phyloP scores from a whole-genome alignment of 805 yeast species.

The Metschnikowia cerradonensis region DNA sequence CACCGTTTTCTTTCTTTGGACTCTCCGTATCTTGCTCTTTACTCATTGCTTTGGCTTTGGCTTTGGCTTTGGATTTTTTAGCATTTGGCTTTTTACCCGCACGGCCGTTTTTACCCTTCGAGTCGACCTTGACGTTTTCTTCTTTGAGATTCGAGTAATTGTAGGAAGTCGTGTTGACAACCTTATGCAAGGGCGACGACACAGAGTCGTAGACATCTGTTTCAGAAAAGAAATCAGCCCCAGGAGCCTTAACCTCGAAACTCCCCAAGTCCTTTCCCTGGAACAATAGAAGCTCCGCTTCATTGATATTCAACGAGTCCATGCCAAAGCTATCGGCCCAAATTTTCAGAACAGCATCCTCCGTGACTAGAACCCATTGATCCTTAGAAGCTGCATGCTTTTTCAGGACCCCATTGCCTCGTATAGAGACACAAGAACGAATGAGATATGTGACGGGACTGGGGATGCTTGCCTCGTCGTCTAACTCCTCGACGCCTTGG shows the following conservation, averaged over 20 bases:
- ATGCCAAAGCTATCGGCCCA: slow-evolving; percentile 57
- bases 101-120: background rate
- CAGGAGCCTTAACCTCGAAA: slow-evolving; percentile 25
- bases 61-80: background rate
- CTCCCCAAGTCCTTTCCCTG: slow-evolving; percentile 34
- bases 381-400: slow-evolving; percentile 18
- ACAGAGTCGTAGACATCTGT: slow-evolving; percentile 11
- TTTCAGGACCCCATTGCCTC: slow-evolving; percentile 36
- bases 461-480: slow-evolving; percentile 1
- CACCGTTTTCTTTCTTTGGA: slow-evolving; percentile 8
- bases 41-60: background rate
- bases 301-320: slow-evolving; percentile 47
- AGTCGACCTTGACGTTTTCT: background rate
- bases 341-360: slow-evolving; percentile 49
- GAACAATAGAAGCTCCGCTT: slow-evolving; percentile 44
- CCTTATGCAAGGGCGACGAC: slow-evolving; percentile 11
- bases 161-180: slow-evolving; percentile 15
- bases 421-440: slow-evolving; percentile 56
- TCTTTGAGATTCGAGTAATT: slow-evolving; percentile 8
- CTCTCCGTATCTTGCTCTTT: background rate
- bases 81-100: background rate
- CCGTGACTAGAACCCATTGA: slow-evolving; percentile 60
- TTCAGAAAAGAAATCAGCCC: slow-evolving; percentile 19
- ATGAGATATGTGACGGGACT: slow-evolving; percentile 27
- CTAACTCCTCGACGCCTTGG: background rate